A percentile compares a stretch with the other conserved stretches of the same genome.
Evolutionary conservation across 805 yeast genomes (phyloP).

Genomic region (Ogataea neopini): DNA sequence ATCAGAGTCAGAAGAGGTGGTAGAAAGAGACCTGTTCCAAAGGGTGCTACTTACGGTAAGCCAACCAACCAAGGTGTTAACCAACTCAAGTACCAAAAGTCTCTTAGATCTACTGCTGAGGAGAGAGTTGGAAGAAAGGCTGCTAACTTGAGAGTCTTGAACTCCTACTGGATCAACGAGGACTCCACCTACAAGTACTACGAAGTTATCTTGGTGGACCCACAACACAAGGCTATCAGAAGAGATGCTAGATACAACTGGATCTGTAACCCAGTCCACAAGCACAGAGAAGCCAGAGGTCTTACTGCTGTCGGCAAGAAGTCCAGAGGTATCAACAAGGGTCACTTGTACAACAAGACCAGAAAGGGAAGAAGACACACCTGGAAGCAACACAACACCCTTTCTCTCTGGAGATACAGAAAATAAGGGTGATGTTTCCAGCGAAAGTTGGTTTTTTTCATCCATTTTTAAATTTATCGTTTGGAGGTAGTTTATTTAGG

Average conservation of each 20-base stretch:
- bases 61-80: slow-evolving; percentile 99
- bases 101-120: slow-evolving; percentile 97
- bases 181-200: slow-evolving; percentile 99
- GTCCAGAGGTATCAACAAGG: slow-evolving; percentile 99
- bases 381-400: slow-evolving; percentile 99
- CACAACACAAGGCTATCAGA: slow-evolving; percentile 98
- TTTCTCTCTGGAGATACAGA: slow-evolving; percentile 99
- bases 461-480: not conserved
- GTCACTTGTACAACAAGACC: slow-evolving; percentile 99
- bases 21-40: slow-evolving; percentile 99
- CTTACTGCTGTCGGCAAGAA: slow-evolving; percentile 97
- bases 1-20: slow-evolving; percentile 99
- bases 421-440: slow-evolving; percentile 44
- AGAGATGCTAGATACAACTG: slow-evolving; percentile 99
- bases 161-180: slow-evolving; percentile 99
- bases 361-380: slow-evolving; percentile 98
- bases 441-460: slow-evolving; percentile 8
- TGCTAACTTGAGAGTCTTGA: slow-evolving; percentile 97
- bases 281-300: slow-evolving; percentile 99
- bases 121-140: slow-evolving; percentile 99
- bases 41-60: slow-evolving; percentile 99
- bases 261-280: slow-evolving; percentile 99
- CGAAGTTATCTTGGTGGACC: slow-evolving; percentile 97
- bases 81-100: slow-evolving; percentile 99
- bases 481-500: slow-evolving; percentile 3